Conservation (phyloP, 1,139 yeast genomes). For the Yamadazyma trypodendri region DNA sequence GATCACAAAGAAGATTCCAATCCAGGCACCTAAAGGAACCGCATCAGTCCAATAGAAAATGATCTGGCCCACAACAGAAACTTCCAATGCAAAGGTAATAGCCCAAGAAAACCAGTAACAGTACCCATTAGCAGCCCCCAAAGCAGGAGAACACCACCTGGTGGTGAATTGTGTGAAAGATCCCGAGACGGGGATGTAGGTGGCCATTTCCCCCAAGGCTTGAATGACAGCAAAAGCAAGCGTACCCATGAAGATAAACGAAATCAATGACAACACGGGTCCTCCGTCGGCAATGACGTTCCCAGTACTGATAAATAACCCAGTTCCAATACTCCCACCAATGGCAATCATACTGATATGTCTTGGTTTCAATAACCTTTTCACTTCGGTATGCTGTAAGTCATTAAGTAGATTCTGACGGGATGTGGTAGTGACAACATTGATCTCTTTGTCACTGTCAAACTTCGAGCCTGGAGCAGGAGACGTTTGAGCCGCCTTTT, state of each 20-base stretch:
- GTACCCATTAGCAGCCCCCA: slow-evolving; percentile 83
- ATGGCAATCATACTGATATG: slow-evolving; percentile 74
- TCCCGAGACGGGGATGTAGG: slow-evolving; percentile 67
- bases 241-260: slow-evolving; percentile 65
- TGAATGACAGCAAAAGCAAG: slow-evolving; percentile 66
- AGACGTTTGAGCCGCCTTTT: slow-evolving; percentile 8
- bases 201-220: slow-evolving; percentile 75
- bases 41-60: slow-evolving; percentile 71
- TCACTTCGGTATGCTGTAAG: slow-evolving; percentile 19
- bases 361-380: slow-evolving; percentile 50
- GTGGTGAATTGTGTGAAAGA: slow-evolving; percentile 56
- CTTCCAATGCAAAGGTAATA: slow-evolving; percentile 77
- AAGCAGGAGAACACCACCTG: slow-evolving; percentile 65
- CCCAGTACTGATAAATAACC: slow-evolving; percentile 59
- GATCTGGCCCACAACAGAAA: slow-evolving; percentile 77
- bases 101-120: slow-evolving; percentile 89
- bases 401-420: slow-evolving; percentile 12
- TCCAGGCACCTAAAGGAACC: slow-evolving; percentile 79
- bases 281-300: slow-evolving; percentile 62
- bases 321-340: slow-evolving; percentile 66
- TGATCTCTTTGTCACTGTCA: slow-evolving; percentile 14
- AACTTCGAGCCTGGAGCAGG: slow-evolving; percentile 3
- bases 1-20: slow-evolving; percentile 56
- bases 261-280: slow-evolving; percentile 66
- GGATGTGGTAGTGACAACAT: slow-evolving; percentile 12